Evolutionary conservation across 768 basidiomycete genomes (phyloP), one percentile per base, ranked within the genome.

Genomic region (Suillus americanus): DNA sequence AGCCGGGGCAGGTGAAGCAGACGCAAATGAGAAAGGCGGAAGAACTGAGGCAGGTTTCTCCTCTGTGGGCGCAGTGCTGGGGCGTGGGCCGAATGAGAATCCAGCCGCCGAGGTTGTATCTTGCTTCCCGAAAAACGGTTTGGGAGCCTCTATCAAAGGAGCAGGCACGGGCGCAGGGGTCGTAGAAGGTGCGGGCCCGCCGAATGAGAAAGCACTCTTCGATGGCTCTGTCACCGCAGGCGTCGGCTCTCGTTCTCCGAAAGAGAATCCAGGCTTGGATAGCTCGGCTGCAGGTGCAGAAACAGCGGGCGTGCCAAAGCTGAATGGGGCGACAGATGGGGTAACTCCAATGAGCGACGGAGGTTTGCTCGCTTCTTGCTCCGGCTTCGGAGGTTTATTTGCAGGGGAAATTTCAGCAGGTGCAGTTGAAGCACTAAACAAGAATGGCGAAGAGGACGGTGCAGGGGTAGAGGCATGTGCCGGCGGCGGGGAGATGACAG

Each of bases 21-120:
- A 74, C 9, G 81, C 73, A 28, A 60, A 55, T 8, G 63, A 72
- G 43, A 80, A 79, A 18, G 71, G 62, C 60, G 75, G 74, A 45
- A 67, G 33, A 30, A 37, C 66, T 3, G 65, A 30, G 14, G 68
- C 43, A 43, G 71, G 62, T 62, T 75, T 77, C 38, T 65, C 76
- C 23, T 73, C 67, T 33, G 61, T 61, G 12, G 66, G 68, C 30
- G 72, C 71, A 12, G 72, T 68, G 20, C 51, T 67, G 8, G 71
- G 71, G 33, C 68, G 65, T 56, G 67, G 71, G 14, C 80, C 81
- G 67, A 89, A 88, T 6, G 79, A 71, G 69, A 88, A 88, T 20
- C 40, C 28, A 30, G 57, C 1, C 18, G 75, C 60, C 55, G 69
- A 67, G 45, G 64, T 40, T 62, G 72, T 68, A 41, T 68, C 63